Base-by-base conservation (phyloP, 2,329 filamentous ascomycete species). In the Thielaviopsis ethacetica region DNA sequence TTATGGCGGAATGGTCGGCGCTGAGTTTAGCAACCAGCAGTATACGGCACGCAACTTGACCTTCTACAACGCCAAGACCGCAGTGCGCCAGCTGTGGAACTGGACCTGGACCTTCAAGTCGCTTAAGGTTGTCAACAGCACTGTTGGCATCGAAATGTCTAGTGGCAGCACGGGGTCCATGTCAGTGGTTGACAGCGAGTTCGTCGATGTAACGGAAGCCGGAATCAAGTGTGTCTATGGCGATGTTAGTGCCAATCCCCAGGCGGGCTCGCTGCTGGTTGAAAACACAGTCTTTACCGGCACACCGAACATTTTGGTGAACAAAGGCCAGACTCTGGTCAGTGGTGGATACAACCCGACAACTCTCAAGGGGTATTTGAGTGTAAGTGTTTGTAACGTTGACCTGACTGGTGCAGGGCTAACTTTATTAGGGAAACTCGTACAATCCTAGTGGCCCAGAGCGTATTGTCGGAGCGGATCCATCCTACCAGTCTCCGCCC, bases 71-170 rank as follows among this genome's bases (percentile, higher is more conserved):
- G 79, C 81, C 63, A 73, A 82, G 64, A 85, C 82, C 12, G 86
- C 82, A 53, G 81, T 88, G 60, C 79, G 77, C 67, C 83, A 87
- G 73, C 78, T 84, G 62, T 89, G 85, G 85, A 80, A 85, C 68
- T 89, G 85, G 86, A 79, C 81, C 1, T 89, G 84, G 82, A 84
- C 81, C 5, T 86, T 86, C 73, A 85, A 86, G 69, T 81, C 78
- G 22, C 67, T 86, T 21, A 73, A 70, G 26, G 79, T 88, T 68
- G 76, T 80, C 65, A 75, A 84, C 66, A 86, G 83, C 66, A 72
- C 72, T 10, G 73, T 86, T 34, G 86, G 84, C 13, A 73, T 88
- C 60, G 82, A 87, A 66, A 84, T 89, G 76, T 76, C 74, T 56
- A 71, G 72, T 56, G 72, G 82, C 64, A 79, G 78, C 13, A 85